A percentile compares a stretch with the other conserved stretches of the same genome.
Conservation (phyloP, 257 asterid species). For the Solanum appendiculatum region DNA sequence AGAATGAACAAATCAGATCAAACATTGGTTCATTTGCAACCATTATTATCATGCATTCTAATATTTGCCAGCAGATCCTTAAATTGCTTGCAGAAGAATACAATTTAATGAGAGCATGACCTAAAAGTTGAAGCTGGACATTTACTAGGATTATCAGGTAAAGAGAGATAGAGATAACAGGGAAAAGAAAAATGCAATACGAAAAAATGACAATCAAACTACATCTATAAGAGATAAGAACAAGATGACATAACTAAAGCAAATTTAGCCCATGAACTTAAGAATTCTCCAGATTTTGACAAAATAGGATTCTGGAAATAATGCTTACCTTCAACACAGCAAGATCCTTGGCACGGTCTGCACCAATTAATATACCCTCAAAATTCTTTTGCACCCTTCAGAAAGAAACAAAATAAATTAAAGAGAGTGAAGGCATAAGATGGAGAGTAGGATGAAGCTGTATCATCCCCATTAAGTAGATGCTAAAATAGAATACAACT, state of each 20-base stretch:
- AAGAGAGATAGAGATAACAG: background rate
- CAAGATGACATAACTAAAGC: background rate
- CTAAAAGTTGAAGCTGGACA: background rate
- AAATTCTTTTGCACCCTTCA: constrained; percentile 87
- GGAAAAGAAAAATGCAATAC: background rate
- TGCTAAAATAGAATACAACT: background rate
- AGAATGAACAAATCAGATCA: background rate
- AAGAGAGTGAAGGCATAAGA: background rate
- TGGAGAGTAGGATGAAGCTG: background rate
- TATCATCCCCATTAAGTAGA: background rate
- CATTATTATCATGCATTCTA: background rate
- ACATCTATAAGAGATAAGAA: background rate
- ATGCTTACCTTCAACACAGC: constrained; percentile 78
- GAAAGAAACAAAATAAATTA: background rate
- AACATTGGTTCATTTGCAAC: background rate
- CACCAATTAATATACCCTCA: constrained; percentile 84
- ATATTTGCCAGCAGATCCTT: background rate
- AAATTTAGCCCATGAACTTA: background rate
- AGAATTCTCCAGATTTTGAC: background rate
- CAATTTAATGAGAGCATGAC: background rate
- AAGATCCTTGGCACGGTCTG: constrained; percentile 97
- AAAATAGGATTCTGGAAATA: background rate
- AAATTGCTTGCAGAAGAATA: background rate
- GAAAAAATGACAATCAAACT: background rate
- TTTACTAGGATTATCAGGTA: background rate